Base-by-base conservation (phyloP, 2,329 filamentous ascomycete genomes). In the Aurifilum marmelostoma region DNA sequence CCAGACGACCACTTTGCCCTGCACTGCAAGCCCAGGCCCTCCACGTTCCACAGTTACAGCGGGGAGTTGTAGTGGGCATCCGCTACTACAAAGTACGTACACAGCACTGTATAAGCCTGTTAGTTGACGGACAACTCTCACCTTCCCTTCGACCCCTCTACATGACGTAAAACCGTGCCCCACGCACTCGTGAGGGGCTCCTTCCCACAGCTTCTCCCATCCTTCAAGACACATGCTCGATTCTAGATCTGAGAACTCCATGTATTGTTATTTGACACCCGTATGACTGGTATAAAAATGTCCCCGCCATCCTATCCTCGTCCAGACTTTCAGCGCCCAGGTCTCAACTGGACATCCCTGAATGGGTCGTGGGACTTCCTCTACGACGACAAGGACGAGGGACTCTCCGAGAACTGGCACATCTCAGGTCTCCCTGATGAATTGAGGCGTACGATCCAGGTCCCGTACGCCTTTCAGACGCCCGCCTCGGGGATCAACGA, bases 391-490 rank as follows among this genome's bases (percentile, higher is more conserved):
- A 80, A 84, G 63, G 88, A 91, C 73, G 75, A 82, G 59, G 89
- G 89, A 0, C 79, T 88, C 1, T 69, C 74, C 4, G 75, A 83
- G 34, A 74, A 77, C 56, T 91, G 89, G 88, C 84, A 89, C 7
- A 77, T 82, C 6, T 76, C 76, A 1, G 83, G 85, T 18, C 77
- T 89, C 2, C 87, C 86, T 1, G 73, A 77, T 12, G 77, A 80
- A 63, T 78, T 82, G 43, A 87, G 85, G 74, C 81, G 82, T 34
- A 80, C 82, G 12, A 91, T 91, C 71, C 80, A 83, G 47, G 88
- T 91, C 0, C 89, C 89, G 0, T 92, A 86, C 72, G 88, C 87
- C 1, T 91, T 90, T 73, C 89, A 91, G 75, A 84, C 85, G 6
- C 84, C 85, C 0, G 88, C 88, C 0, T 91, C 88, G 0, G 88